A percentile compares a stretch with the other conserved stretches of the same genome.
Evolutionary conservation across 768 basidiomycete species (phyloP).

Genomic region (Boletus pseudo-olivaceus): DNA sequence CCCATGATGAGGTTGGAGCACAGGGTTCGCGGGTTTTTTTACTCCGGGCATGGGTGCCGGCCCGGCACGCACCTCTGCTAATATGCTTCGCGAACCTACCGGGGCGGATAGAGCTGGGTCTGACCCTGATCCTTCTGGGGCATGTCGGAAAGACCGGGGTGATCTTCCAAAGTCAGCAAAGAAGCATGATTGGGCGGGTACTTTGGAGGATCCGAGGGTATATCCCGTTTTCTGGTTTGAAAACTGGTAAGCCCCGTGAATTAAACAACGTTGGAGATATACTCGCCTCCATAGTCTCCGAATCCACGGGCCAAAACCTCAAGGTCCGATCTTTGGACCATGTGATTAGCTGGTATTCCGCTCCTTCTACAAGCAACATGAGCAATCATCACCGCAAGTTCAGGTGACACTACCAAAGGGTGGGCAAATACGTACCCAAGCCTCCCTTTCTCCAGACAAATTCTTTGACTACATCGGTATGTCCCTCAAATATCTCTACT

Average conservation of each 20-base stretch:
- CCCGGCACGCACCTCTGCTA: constrained; percentile 67
- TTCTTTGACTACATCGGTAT: constrained; percentile 93
- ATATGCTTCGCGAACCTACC: constrained; percentile 59
- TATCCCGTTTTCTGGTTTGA: constrained; percentile 49
- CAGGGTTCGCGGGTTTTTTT: constrained; percentile 24
- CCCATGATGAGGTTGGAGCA: constrained; percentile 33
- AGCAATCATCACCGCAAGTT: not conserved
- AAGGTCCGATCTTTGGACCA: constrained; percentile 92
- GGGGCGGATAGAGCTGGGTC: constrained; percentile 61
- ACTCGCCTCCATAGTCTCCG: constrained; percentile 63
- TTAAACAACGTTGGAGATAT: not conserved
- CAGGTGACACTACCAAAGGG: not conserved
- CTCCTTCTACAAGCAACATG: constrained; percentile 37
- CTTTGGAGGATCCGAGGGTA: constrained; percentile 25
- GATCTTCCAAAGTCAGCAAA: constrained; percentile 23
- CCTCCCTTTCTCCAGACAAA: constrained; percentile 90
- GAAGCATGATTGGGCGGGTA: constrained; percentile 25
- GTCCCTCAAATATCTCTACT: constrained; percentile 79
- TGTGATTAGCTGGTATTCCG: constrained; percentile 61
- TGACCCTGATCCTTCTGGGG: constrained; percentile 38
- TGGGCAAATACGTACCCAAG: constrained; percentile 36
- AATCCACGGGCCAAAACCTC: constrained; percentile 84
- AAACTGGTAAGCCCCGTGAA: constrained; percentile 6
- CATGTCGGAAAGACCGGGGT: constrained; percentile 52
- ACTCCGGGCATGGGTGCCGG: constrained; percentile 27